Conservation (phyloP, 257 asterid genomes). For the Plantago ovata region DNA sequence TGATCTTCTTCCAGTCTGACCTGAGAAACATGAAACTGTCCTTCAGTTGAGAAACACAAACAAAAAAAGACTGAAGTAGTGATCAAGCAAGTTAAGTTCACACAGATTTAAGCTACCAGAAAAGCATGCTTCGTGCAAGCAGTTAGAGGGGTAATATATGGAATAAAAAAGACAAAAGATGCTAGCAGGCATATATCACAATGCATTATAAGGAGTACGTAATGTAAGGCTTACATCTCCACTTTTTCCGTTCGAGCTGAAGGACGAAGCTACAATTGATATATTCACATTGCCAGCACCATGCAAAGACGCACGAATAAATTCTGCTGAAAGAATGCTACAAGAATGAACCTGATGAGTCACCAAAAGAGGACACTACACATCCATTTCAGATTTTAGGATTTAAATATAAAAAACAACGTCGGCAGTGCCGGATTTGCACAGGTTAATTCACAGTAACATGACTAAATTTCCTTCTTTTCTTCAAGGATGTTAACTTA, state of each 20-base stretch:
- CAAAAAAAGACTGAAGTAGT: constrained; percentile 11
- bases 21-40: constrained; percentile 39
- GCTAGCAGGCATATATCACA: constrained; percentile 5
- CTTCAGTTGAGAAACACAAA: constrained; percentile 22
- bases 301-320: constrained; percentile 70
- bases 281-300: constrained; percentile 55
- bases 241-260: constrained; percentile 45
- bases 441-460: no score
- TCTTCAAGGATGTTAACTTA: no score
- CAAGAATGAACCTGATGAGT: constrained; percentile 79
- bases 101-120: constrained; percentile 4
- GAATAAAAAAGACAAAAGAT: constrained; percentile 5
- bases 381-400: neutral
- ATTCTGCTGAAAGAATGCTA: constrained; percentile 99
- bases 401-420: neutral
- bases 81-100: constrained; percentile 10
- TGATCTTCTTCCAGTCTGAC: constrained; percentile 76
- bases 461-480: no score
- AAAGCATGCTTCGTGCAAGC: constrained; percentile 2
- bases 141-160: neutral
- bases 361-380: constrained; percentile 21
- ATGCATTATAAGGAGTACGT: neutral
- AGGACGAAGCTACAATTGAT: constrained; percentile 32
- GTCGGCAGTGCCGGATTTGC: neutral
- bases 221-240: constrained; percentile 54